Conservation (phyloP, 345 rosid genomes). For the Salix koriyanagi region DNA sequence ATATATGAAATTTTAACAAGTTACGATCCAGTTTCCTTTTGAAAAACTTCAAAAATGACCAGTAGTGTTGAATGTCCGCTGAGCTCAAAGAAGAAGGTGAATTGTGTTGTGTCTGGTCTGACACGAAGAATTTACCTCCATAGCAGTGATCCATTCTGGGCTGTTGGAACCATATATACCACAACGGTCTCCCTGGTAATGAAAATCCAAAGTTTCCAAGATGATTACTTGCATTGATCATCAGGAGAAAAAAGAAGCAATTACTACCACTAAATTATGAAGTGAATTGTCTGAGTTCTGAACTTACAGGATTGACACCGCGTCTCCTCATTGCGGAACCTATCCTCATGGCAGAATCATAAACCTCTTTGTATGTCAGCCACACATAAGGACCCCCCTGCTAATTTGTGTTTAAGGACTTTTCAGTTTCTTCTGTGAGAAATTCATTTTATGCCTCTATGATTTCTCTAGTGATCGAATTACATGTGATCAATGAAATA, state of each 20-base stretch:
- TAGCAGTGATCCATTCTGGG: constrained; percentile 79
- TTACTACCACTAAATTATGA: neutral
- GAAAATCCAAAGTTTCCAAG: neutral
- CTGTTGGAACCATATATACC: constrained; percentile 88
- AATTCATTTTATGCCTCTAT: neutral
- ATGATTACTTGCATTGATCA: neutral
- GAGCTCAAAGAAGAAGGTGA: neutral
- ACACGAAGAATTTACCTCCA: constrained; percentile 53
- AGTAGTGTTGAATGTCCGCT: neutral
- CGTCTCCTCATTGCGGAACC: constrained; percentile 74
- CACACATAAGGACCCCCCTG: constrained; percentile 79
- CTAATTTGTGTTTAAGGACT: neutral
- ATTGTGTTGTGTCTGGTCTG: too few species aligned
- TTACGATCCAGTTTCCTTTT: neutral
- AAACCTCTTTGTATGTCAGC: constrained; percentile 72
- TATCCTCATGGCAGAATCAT: constrained; percentile 50
- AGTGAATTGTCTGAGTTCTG: neutral
- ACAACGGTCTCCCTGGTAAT: constrained; percentile 71
- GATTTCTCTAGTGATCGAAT: neutral
- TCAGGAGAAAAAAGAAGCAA: neutral
- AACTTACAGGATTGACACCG: constrained; percentile 66
- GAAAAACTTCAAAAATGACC: neutral
- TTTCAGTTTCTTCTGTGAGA: neutral
- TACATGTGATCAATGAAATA: neutral
- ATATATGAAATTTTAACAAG: neutral